Percentiles rank a stretch among this genome's conserved stretches.
phyloP scores from a whole-genome alignment of 306 rosid species.

The Medicago arabica region DNA sequence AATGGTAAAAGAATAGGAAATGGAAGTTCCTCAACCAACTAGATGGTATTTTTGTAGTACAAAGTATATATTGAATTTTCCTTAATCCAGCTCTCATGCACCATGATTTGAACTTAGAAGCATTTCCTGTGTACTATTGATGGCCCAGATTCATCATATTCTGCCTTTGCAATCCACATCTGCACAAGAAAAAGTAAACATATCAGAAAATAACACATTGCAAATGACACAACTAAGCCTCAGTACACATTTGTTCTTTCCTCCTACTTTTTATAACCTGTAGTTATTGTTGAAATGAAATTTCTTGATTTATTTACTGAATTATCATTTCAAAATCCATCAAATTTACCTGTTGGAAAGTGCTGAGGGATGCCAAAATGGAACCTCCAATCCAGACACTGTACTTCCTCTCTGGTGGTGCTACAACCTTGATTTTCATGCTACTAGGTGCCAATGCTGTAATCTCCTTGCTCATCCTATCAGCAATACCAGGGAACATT shows the following conservation, averaged over 20 bases:
- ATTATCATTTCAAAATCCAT: conserved; percentile 5
- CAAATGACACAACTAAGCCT: conserved; percentile 1
- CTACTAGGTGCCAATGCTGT: conserved; percentile 64
- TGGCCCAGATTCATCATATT: conserved; percentile 96
- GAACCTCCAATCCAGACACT: conserved; percentile 71
- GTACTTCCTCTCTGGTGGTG: conserved; percentile 64
- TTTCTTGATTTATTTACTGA: neutral
- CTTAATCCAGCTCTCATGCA: conserved; percentile 53
- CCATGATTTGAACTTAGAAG: conserved; percentile 72
- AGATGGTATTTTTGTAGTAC: conserved; percentile 58
- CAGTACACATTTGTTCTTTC: neutral
- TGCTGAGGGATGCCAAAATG: conserved; percentile 65
- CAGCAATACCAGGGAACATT: conserved; percentile 66
- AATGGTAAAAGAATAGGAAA: conserved; percentile 51
- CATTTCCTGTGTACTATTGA: conserved; percentile 99
- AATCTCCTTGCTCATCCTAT: conserved; percentile 66
- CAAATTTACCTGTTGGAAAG: conserved; percentile 59
- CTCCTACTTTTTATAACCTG: conserved; percentile 7
- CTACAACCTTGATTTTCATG: conserved; percentile 63
- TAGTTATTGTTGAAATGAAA: conserved; percentile 17
- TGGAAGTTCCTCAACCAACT: conserved; percentile 65
- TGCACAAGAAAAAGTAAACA: conserved; percentile 43
- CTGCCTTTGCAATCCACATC: conserved; percentile 99
- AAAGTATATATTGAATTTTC: conserved; percentile 57
- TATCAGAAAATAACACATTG: conserved; percentile 26